A percentile compares a stretch with the other conserved stretches of the same genome.
Conservation (phyloP, 2,329 filamentous ascomycete genomes). For the Aspergillus terreus region DNA sequence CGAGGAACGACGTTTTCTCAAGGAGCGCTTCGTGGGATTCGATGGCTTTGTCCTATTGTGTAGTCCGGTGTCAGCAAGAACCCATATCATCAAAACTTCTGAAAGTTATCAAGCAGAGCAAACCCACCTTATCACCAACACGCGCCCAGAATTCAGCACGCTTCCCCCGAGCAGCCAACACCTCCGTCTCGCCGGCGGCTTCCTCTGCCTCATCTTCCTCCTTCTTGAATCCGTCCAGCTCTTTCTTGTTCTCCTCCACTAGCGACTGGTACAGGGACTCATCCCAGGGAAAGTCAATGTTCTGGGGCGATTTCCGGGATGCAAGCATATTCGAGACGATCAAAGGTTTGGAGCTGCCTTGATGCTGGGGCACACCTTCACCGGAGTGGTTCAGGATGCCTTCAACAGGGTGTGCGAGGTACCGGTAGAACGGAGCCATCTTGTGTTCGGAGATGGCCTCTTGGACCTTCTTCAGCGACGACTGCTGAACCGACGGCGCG, state of each 20-base stretch:
- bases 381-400: conserved; percentile 76
- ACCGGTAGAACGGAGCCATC: conserved; percentile 65
- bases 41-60: conserved; percentile 79
- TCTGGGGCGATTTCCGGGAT: conserved; percentile 61
- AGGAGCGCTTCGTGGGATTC: conserved; percentile 88
- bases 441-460: conserved; percentile 61
- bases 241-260: conserved; percentile 71
- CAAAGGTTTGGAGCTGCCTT: conserved; percentile 43
- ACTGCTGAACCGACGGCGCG: conserved; percentile 50
- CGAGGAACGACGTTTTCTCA: conserved; percentile 94
- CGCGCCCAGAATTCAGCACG: conserved; percentile 93
- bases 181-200: conserved; percentile 93
- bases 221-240: conserved; percentile 73
- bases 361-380: conserved; percentile 55
- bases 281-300: conserved; percentile 79
- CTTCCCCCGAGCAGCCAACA: conserved; percentile 89
- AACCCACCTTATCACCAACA: conserved; percentile 83
- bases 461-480: conserved; percentile 59
- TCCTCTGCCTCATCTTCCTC: conserved; percentile 92
- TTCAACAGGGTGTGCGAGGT: conserved; percentile 63
- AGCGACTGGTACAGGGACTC: conserved; percentile 78
- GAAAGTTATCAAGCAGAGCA: conserved; percentile 4
- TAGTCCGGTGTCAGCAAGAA: too few species aligned
- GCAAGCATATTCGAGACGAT: conserved; percentile 73
- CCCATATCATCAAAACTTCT: neutral